phyloP scores from a whole-genome alignment of 148 eudicot genomes.

The Amaranthus palmeri region DNA sequence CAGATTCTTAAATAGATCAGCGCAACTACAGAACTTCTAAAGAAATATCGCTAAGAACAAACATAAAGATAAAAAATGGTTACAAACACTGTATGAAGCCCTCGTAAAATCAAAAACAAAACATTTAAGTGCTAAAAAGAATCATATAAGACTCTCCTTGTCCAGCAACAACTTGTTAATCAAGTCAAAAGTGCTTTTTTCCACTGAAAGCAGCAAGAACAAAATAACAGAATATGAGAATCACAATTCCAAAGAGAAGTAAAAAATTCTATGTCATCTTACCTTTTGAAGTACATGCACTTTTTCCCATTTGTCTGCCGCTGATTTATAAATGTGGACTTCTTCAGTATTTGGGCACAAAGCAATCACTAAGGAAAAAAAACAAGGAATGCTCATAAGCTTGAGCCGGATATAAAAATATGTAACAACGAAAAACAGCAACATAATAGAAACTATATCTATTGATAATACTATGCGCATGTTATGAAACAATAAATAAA shows the following conservation, averaged over 20 bases:
- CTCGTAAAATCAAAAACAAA: conserved; percentile 5
- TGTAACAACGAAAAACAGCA: neutral
- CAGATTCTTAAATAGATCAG: neutral
- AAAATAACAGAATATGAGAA: conserved; percentile 3
- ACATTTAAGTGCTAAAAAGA: neutral
- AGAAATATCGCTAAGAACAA: neutral
- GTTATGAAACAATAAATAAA: neutral
- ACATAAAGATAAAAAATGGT: neutral
- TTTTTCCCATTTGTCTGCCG: conserved; percentile 85
- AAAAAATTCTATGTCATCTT: neutral
- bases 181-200: neutral
- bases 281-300: conserved; percentile 87
- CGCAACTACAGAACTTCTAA: neutral
- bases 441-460: neutral
- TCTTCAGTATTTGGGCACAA: conserved; percentile 87
- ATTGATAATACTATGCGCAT: neutral
- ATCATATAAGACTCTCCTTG: neutral
- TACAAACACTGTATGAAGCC: neutral
- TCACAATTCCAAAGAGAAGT: neutral
- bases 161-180: neutral
- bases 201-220: neutral
- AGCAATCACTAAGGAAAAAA: conserved; percentile 70
- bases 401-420: neutral
- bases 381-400: neutral
- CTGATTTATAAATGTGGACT: conserved; percentile 68